Evolutionary conservation across 2,329 filamentous ascomycete genomes (phyloP).

Genomic region (Penicillium sp.): DNA sequence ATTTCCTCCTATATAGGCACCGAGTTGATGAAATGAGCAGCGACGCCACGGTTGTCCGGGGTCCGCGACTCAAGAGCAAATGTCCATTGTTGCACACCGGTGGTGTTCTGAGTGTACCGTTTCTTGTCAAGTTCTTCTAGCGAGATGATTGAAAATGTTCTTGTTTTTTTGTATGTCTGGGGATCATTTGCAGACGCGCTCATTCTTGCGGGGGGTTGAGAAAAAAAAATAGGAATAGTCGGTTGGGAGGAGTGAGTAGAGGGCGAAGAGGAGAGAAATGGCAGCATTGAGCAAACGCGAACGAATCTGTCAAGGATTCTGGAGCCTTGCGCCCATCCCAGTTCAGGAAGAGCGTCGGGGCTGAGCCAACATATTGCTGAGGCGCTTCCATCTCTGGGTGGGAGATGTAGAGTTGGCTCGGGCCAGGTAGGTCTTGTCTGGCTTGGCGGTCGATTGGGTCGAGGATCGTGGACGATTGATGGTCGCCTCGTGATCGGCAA

Average conservation of each 20-base stretch:
- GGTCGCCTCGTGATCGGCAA: slow-evolving; percentile 36
- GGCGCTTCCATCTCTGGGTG: slow-evolving; percentile 28
- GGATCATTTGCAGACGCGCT: slow-evolving; percentile 1
- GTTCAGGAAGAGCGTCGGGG: slow-evolving; percentile 20
- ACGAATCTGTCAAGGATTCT: neutral
- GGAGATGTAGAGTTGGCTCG: slow-evolving; percentile 21
- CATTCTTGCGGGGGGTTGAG: neutral
- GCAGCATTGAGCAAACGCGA: neutral
- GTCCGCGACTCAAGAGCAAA: too few species aligned
- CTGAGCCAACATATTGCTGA: slow-evolving; percentile 29
- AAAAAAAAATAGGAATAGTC: neutral
- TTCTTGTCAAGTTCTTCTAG: too few species aligned
- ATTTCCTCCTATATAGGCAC: too few species aligned
- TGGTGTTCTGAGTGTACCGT: too few species aligned
- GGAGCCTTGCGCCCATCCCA: too few species aligned
- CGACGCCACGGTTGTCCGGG: too few species aligned
- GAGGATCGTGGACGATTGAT: slow-evolving; percentile 32
- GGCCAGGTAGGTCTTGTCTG: slow-evolving; percentile 23
- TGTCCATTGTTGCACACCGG: too few species aligned
- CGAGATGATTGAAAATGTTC: too few species aligned
- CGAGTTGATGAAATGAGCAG: too few species aligned
- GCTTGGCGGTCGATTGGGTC: slow-evolving; percentile 32
- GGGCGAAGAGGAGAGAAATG: neutral
- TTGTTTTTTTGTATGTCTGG: too few species aligned
- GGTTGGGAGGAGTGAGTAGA: neutral